Evolutionary conservation across 371 early-diverging fungal genomes (phyloP).

Genomic region (Phascolomyces articulosus): DNA sequence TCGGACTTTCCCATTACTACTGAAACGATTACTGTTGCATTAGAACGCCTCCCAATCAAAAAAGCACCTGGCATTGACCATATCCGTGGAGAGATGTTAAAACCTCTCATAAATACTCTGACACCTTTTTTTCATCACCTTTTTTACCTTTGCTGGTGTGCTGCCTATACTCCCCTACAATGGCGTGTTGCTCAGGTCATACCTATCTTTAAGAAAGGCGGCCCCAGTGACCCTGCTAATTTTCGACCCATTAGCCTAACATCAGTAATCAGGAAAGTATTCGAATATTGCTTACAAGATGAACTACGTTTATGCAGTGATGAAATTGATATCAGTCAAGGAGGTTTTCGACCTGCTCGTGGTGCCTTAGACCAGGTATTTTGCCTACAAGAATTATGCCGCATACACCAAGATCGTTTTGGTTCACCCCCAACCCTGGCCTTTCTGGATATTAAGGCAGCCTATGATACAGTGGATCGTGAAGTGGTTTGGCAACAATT

Average conservation of each 20-base stretch:
- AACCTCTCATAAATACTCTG: slow-evolving; percentile 5
- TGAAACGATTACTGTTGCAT: neutral
- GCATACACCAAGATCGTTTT: neutral
- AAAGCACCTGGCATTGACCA: slow-evolving; percentile 32
- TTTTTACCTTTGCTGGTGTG: slow-evolving; percentile 13
- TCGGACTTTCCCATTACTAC: neutral
- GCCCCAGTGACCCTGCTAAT: slow-evolving; percentile 10
- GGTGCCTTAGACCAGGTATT: slow-evolving; percentile 9
- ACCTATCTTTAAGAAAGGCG: slow-evolving; percentile 28
- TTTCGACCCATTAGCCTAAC: slow-evolving; percentile 22
- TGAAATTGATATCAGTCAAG: slow-evolving; percentile 27
- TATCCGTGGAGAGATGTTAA: slow-evolving; percentile 23
- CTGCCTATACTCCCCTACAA: neutral
- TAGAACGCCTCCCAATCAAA: neutral
- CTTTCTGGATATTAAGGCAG: slow-evolving; percentile 23
- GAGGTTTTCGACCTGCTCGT: slow-evolving; percentile 28
- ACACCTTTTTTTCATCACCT: neutral
- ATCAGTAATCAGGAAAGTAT: slow-evolving; percentile 14
- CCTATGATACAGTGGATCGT: slow-evolving; percentile 23
- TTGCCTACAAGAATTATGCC: slow-evolving; percentile 2
- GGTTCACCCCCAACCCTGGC: slow-evolving; percentile 7
- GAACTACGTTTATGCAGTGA: neutral
- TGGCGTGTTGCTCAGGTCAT: slow-evolving; percentile 25
- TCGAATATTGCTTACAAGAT: slow-evolving; percentile 12
- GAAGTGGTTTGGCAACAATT: slow-evolving; percentile 15